A percentile compares a stretch with the other conserved stretches of the same genome.
phyloP scores from a whole-genome alignment of 2,329 filamentous ascomycete species.

The Ascocoryne sarcoides region DNA sequence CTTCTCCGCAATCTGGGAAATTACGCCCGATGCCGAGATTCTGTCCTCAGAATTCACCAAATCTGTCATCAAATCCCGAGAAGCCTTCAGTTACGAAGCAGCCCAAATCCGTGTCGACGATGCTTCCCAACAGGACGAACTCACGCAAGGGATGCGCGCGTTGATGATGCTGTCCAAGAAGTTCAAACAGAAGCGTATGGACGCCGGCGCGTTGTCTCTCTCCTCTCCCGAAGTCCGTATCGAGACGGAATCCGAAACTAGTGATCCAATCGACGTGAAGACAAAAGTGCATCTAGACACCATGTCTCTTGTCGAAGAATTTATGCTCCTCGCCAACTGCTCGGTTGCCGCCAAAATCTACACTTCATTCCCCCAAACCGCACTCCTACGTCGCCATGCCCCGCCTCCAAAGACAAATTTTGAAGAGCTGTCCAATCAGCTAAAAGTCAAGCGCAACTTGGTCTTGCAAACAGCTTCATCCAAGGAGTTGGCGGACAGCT shows the following conservation, averaged over 20 bases:
- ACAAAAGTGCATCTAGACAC: slow-evolving; percentile 91
- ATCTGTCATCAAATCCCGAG: slow-evolving; percentile 91
- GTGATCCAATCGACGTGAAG: slow-evolving; percentile 91
- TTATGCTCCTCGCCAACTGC: slow-evolving; percentile 98
- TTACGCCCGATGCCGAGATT: slow-evolving; percentile 77
- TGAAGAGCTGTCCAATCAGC: slow-evolving; percentile 83
- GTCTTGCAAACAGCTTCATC: slow-evolving; percentile 79
- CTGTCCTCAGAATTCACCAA: slow-evolving; percentile 86
- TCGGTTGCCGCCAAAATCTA: slow-evolving; percentile 88
- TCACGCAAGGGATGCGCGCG: slow-evolving; percentile 82
- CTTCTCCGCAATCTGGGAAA: slow-evolving; percentile 82
- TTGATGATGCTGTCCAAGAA: slow-evolving; percentile 86
- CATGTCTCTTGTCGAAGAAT: slow-evolving; percentile 96
- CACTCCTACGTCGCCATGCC: slow-evolving; percentile 83
- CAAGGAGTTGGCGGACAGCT: slow-evolving; percentile 84
- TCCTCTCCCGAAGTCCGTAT: slow-evolving; percentile 98
- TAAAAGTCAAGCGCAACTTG: slow-evolving; percentile 76
- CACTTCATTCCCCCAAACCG: slow-evolving; percentile 87
- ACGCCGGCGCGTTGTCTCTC: slow-evolving; percentile 87
- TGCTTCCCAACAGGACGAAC: slow-evolving; percentile 72
- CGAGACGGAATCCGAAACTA: slow-evolving; percentile 89
- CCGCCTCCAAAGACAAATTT: slow-evolving; percentile 94
- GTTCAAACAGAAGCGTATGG: slow-evolving; percentile 90
- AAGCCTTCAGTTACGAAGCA: slow-evolving; percentile 96
- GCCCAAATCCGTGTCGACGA: slow-evolving; percentile 94